phyloP scores from a whole-genome alignment of 2,329 filamentous ascomycete genomes.

The Colletotrichum chlorophyti region DNA sequence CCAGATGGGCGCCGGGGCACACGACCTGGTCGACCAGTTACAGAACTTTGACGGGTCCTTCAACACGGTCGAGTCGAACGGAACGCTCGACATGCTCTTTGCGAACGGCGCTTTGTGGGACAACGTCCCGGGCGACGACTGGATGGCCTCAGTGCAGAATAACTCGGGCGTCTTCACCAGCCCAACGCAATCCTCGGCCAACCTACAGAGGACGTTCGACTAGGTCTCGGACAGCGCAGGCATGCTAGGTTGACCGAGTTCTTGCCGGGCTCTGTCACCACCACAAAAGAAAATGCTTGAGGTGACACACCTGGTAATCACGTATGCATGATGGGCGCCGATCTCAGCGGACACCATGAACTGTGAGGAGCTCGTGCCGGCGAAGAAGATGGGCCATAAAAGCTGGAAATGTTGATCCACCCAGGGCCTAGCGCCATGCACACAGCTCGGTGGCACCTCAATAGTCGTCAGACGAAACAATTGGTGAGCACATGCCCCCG shows the following conservation, averaged over 20 bases:
- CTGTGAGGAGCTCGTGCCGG: too few relatives aligned
- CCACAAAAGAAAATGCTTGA: too few relatives aligned
- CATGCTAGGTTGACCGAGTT: background rate
- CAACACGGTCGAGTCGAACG: constrained; percentile 18
- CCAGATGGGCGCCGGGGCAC: constrained; percentile 2
- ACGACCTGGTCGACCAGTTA: constrained; percentile 18
- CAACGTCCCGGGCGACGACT: constrained; percentile 13
- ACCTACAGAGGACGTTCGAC: constrained; percentile 16
- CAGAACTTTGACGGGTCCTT: constrained; percentile 23
- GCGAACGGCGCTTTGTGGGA: constrained; percentile 20
- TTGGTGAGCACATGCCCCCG: too few relatives aligned
- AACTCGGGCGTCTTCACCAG: constrained; percentile 7
- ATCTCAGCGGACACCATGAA: too few relatives aligned
- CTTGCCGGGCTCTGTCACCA: too few relatives aligned
- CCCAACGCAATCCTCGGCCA: background rate
- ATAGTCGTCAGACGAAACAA: too few relatives aligned
- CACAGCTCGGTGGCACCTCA: too few relatives aligned
- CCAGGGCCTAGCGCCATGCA: too few relatives aligned
- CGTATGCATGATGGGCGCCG: too few relatives aligned
- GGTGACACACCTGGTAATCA: too few relatives aligned
- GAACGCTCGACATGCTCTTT: constrained; percentile 24
- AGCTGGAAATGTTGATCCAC: too few relatives aligned
- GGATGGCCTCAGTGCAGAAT: constrained; percentile 18
- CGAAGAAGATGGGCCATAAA: too few relatives aligned
- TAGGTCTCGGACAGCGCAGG: background rate